Conservation (phyloP, 1,139 yeast genomes). For the Blastobotrys indianensis region DNA sequence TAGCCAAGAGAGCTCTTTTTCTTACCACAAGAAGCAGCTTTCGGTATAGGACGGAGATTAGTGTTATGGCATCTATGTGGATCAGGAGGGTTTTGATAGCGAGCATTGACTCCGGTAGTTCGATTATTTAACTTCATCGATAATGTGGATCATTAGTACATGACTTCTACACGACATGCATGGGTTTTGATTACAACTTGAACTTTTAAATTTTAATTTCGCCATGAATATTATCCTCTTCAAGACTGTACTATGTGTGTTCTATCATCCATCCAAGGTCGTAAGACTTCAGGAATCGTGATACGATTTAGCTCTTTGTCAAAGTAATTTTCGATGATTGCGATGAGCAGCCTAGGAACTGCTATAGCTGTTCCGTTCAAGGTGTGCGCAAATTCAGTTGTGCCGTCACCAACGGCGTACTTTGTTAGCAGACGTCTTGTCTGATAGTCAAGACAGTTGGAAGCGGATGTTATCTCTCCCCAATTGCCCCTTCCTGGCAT, state of each 20-base stretch:
- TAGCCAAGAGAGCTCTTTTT: no score
- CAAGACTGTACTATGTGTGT: slow-evolving; percentile 25
- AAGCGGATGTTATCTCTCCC: slow-evolving; percentile 91
- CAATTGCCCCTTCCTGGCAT: slow-evolving; percentile 94
- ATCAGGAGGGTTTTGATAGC: no score
- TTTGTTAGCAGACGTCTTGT: slow-evolving; percentile 74
- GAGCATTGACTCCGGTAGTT: no score
- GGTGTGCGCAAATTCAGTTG: slow-evolving; percentile 58
- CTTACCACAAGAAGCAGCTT: no score
- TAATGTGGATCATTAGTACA: no score
- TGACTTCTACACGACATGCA: no score
- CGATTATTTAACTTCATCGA: no score
- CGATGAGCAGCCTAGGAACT: slow-evolving; percentile 83
- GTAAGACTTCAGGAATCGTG: slow-evolving; percentile 60
- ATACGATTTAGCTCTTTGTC: slow-evolving; percentile 53
- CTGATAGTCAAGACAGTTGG: slow-evolving; percentile 92
- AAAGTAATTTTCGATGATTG: slow-evolving; percentile 79
- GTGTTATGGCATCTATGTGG: no score
- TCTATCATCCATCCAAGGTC: slow-evolving; percentile 34
- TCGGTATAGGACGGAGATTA: no score
- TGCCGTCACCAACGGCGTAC: slow-evolving; percentile 35
- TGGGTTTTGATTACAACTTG: no score
- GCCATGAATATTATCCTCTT: background rate
- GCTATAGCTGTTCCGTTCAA: slow-evolving; percentile 96
- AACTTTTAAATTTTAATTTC: no score